Base-by-base conservation (phyloP, 805 yeast species). In the Spathaspora girioi region DNA sequence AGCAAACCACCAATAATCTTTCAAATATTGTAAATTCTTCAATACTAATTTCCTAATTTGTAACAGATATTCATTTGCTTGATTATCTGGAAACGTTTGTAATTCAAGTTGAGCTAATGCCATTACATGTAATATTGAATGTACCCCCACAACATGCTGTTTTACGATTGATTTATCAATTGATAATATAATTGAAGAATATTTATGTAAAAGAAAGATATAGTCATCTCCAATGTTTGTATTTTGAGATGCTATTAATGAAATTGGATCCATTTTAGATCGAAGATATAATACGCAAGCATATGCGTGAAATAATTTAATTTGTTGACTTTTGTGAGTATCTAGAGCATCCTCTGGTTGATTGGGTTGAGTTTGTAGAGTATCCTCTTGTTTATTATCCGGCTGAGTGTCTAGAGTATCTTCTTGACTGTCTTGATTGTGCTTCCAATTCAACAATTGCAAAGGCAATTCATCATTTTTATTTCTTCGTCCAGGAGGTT, bases 201-300 rank as follows among this genome's bases (percentile, higher is more conserved):
- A 38, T 18, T 46, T 38, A 20, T 46, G 49, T 12, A 46, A 10
- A 12, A 40, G 17, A 1, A 8, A 7, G n/a, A 46, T 38, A 29
- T 46, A 32, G 12, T n/a, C 38, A 6, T 35, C 27, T 23, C 27
- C 32, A 23, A 42, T 14, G 4, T 18, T 23, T 15, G 23, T 10
- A 9, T 18, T 17, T 17, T 31, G 18, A 3, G 23, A 31, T 7
- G 38, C 2, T 10, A 46, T 12, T 38, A 46, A 31, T 11, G 44
- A 40, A 19, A 46, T 35, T 18, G 49, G 49, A 18, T 46, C 49
- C 49, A 46, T 40, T 27, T 46, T 46, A 42, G 35, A 46, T 29
- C 49, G 49, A 8, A 46, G 19, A 40, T 26, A 46, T 18, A 46
- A 40, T 12, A 46, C 19, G 23, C 49, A 46, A 5, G 44, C 26